phyloP scores from a whole-genome alignment of 805 yeast genomes.

The Clavispora carvajalis region DNA sequence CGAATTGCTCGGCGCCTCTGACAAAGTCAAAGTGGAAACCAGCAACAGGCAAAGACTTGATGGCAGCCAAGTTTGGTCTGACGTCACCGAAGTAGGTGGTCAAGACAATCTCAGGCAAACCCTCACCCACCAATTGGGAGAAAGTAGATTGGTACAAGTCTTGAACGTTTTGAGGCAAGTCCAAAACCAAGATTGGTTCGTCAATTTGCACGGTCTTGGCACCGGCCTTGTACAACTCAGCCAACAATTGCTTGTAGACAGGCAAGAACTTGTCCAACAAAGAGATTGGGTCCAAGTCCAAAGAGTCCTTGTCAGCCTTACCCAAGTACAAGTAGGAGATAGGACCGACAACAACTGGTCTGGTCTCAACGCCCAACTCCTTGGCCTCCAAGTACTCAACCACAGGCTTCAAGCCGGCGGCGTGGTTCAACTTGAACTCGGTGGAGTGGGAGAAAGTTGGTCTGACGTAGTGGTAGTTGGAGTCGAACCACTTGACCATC shows the following conservation, averaged over 20 bases:
- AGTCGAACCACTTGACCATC: conserved; percentile 99
- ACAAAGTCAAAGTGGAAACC: conserved; percentile 96
- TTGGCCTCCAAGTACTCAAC: conserved; percentile 98
- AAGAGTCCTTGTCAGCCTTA: conserved; percentile 97
- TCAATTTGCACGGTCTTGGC: conserved; percentile 94
- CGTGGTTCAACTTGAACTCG: conserved; percentile 80
- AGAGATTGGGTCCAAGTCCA: conserved; percentile 89
- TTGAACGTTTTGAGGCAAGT: conserved; percentile 78
- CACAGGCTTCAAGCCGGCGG: conserved; percentile 84
- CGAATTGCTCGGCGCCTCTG: conserved; percentile 95
- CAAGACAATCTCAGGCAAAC: conserved; percentile 71
- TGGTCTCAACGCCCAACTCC: conserved; percentile 90
- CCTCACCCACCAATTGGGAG: conserved; percentile 62
- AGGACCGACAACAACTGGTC: conserved; percentile 97
- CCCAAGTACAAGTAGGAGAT: conserved; percentile 92
- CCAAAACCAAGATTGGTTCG: conserved; percentile 95
- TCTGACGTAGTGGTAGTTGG: conserved; percentile 99
- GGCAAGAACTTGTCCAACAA: conserved; percentile 87
- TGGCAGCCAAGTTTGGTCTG: conserved; percentile 88
- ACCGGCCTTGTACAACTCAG: conserved; percentile 89
- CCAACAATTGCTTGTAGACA: conserved; percentile 83
- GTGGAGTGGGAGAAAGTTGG: conserved; percentile 97
- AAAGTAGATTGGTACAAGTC: conserved; percentile 86
- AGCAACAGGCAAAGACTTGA: conserved; percentile 85
- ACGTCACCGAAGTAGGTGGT: conserved; percentile 98